Evolutionary conservation across 129 eudicot species (phyloP), one percentile per base, ranked within the genome.

Genomic region (Chrysanthemum lavandulifolium): DNA sequence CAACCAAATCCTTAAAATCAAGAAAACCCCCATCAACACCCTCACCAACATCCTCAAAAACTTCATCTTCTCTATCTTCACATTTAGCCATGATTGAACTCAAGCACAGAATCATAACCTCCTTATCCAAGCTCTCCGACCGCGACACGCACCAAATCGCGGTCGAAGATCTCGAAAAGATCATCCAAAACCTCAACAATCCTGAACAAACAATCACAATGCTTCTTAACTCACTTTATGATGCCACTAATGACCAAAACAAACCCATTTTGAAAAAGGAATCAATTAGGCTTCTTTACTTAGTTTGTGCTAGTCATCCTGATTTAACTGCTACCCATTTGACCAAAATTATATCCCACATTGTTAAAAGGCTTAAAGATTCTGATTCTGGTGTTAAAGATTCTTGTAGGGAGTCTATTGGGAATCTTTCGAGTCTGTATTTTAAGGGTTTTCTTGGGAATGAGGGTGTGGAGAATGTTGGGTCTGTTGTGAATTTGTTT

Each of bases 131-230:
- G 52, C 96, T 92, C 70, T 88, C 98, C 73, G 98, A 92, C 66
- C 56, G 98, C 62, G 98, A 92, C 75, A 89, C 98, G 57, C 95
- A 92, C 82, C 98, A 92, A 87, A 89, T 92, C 91, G 98, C 91
- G 58, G 84, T 89, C 13, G 95, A 92, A 79, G 98, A 92, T 84
- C 89, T 92, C 31, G 91, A 92, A 69, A 85, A 86, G 14, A 82
- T 87, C 64, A 89, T 92, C 64, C 88, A 83, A 60, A 83, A 95
- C 79, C 86, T 92, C 13, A 63, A 6, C 45, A 40, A 40, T 1
- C 45, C 93, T n/a, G 84, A 81, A 36, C 96, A 92, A 43, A 95
- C 86, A 66, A 77, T 89, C 76, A 74, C 91, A 56, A 89, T 89
- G 98, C 87, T 89, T 48, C 86, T 92, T 71, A 92, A 89, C 75